phyloP scores from a whole-genome alignment of 768 basidiomycete species.

The Rhodotorula taiwanensis region DNA sequence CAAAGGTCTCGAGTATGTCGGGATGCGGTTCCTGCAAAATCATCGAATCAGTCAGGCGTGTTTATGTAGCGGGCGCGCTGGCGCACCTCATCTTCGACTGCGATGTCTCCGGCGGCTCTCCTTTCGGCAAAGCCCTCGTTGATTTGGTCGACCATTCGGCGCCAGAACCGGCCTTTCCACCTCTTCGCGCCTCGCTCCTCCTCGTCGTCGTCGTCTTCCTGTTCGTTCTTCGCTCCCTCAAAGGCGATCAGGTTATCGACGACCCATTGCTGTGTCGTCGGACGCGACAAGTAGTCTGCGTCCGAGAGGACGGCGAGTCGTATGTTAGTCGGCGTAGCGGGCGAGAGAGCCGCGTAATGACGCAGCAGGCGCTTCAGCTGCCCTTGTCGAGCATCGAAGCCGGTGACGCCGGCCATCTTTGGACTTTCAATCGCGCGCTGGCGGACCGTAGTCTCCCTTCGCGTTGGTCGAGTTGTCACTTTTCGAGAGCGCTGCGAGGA shows the following conservation, averaged over 20 bases:
- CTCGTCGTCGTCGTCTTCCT: neutral
- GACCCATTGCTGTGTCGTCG: constrained; percentile 19
- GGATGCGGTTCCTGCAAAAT: constrained; percentile 22
- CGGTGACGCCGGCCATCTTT: no score
- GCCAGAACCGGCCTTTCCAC: constrained; percentile 28
- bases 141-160: constrained; percentile 13
- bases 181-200: neutral
- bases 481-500: no score
- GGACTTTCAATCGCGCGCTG: no score
- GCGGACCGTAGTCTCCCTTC: no score
- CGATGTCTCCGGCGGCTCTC: neutral
- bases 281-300: constrained; percentile 2
- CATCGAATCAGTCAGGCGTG: neutral
- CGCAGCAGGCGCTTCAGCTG: neutral
- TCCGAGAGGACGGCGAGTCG: constrained; percentile 18
- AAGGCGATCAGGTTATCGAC: constrained; percentile 8
- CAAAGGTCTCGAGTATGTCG: constrained; percentile 27
- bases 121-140: constrained; percentile 20
- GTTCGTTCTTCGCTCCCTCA: neutral
- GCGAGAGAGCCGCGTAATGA: constrained; percentile 19
- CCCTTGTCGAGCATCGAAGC: no score
- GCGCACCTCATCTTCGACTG: constrained; percentile 29
- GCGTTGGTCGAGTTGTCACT: no score
- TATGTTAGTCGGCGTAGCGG: constrained; percentile 6
- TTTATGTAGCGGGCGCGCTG: neutral